A percentile compares a stretch with the other conserved stretches of the same genome.
These are phyloP conservation scores for Grigorovia transvaalensis DNA, from an alignment of 805 yeast species.

Conservation along the genomic window DNA sequence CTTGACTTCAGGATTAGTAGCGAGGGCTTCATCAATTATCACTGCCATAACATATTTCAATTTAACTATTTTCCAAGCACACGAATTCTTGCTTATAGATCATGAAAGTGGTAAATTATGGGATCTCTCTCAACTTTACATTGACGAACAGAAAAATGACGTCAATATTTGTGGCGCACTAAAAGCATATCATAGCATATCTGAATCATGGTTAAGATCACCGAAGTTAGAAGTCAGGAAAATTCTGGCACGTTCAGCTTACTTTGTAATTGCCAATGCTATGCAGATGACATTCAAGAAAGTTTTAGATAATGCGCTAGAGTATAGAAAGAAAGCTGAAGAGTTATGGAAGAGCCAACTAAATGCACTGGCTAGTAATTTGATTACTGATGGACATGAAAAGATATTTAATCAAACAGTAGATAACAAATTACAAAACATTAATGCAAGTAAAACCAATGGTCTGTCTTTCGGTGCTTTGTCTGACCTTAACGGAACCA, in stretches of 20 bases:
- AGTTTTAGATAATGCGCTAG: conserved; percentile 11
- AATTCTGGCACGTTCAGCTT: conserved; percentile 4
- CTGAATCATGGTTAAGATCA: conserved; percentile 5
- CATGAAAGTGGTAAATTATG: conserved; percentile 1
- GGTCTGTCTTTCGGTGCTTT: neutral
- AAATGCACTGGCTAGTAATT: neutral
- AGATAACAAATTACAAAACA: neutral
- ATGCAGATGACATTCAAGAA: conserved; percentile 8
- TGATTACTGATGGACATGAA: neutral
- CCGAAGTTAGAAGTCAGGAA: conserved; percentile 2
- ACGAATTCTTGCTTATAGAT: conserved; percentile 1
- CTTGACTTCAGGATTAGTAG: conserved; percentile 3
- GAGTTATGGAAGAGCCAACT: conserved; percentile 7
- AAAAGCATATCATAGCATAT: conserved; percentile 4
- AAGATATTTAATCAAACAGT: neutral
- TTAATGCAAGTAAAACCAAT: neutral
- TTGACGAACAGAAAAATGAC: conserved; percentile 1
- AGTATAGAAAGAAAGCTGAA: conserved; percentile 11
- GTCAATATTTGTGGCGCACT: conserved; percentile 1
- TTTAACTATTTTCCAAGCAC: conserved; percentile 4
- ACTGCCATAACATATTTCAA: conserved; percentile 3
- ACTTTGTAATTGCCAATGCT: conserved; percentile 6
- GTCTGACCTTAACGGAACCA: neutral
- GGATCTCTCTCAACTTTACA: conserved; percentile 4
- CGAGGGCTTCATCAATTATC: conserved; percentile 4